Evolutionary conservation across 441 rosid genomes (phyloP).

Genomic region (Arabidopsis lyrata): DNA sequence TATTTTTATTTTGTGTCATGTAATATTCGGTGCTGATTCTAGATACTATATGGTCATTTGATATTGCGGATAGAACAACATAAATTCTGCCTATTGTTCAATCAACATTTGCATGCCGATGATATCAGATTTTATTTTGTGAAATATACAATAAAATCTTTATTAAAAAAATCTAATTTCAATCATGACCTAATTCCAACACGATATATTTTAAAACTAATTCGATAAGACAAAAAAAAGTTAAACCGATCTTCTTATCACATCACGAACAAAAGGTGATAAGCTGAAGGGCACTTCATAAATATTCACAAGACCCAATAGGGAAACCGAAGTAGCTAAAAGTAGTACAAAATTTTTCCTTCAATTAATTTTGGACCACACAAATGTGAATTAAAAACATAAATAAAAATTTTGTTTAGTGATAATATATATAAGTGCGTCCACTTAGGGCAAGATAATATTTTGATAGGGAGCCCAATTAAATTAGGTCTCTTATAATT

Average conservation of each 20-base stretch:
- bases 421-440: conserved; percentile 40
- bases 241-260: conserved; percentile 45
- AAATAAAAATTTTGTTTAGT: conserved; percentile 22
- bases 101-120: conserved; percentile 12
- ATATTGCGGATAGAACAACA: not conserved
- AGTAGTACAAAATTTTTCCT: conserved; percentile 22
- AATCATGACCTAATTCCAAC: conserved; percentile 44
- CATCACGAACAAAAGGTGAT: conserved; percentile 38
- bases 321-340: conserved; percentile 15
- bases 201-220: conserved; percentile 26
- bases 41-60: not conserved
- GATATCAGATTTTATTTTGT: not conserved
- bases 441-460: conserved; percentile 43
- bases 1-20: not conserved
- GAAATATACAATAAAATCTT: conserved; percentile 13
- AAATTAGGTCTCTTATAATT: conserved; percentile 43
- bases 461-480: conserved; percentile 38
- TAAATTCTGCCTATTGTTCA: not conserved
- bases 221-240: conserved; percentile 37
- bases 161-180: conserved; percentile 5
- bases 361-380: conserved; percentile 26
- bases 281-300: conserved; percentile 43
- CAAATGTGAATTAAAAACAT: conserved; percentile 6
- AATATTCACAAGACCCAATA: conserved; percentile 37
- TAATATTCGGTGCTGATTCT: not conserved